phyloP scores from a whole-genome alignment of 306 rosid genomes.

The Albizia julibrissin region DNA sequence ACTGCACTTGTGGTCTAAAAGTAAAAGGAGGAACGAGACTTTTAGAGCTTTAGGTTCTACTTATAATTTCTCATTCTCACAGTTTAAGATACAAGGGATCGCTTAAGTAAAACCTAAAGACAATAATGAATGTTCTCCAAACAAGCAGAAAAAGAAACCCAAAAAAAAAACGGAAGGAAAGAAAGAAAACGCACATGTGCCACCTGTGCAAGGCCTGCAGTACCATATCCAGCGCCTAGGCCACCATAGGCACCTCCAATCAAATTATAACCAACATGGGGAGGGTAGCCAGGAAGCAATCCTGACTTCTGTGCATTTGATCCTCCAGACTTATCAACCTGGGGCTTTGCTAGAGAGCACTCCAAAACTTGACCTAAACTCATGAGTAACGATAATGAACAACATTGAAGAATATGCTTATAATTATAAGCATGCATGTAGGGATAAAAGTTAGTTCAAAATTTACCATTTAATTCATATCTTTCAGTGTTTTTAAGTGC shows the following conservation, averaged over 20 bases:
- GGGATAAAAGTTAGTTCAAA: neutral
- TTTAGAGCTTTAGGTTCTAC: slow-evolving; percentile 14
- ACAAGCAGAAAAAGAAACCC: slow-evolving; percentile 6
- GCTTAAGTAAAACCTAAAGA: neutral
- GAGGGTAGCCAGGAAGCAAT: slow-evolving; percentile 82
- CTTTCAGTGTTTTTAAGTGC: slow-evolving; percentile 87
- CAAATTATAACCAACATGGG: slow-evolving; percentile 70
- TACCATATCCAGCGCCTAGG: slow-evolving; percentile 70
- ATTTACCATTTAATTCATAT: slow-evolving; percentile 82
- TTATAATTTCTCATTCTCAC: neutral
- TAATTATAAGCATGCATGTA: neutral
- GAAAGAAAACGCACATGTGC: slow-evolving; percentile 13
- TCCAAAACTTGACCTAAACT: slow-evolving; percentile 78
- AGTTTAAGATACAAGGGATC: slow-evolving; percentile 3
- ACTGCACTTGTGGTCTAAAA: neutral
- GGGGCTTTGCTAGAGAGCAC: slow-evolving; percentile 98
- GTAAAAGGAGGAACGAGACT: neutral
- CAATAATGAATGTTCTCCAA: slow-evolving; percentile 25
- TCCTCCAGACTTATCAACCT: slow-evolving; percentile 79
- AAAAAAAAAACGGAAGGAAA: neutral
- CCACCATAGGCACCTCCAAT: slow-evolving; percentile 83
- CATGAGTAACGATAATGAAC: slow-evolving; percentile 3
- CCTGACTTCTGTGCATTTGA: slow-evolving; percentile 67
- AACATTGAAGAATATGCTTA: slow-evolving; percentile 28
- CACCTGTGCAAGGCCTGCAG: slow-evolving; percentile 83